phyloP scores from a whole-genome alignment of 805 yeast genomes.

The Candida sanyiensis region DNA sequence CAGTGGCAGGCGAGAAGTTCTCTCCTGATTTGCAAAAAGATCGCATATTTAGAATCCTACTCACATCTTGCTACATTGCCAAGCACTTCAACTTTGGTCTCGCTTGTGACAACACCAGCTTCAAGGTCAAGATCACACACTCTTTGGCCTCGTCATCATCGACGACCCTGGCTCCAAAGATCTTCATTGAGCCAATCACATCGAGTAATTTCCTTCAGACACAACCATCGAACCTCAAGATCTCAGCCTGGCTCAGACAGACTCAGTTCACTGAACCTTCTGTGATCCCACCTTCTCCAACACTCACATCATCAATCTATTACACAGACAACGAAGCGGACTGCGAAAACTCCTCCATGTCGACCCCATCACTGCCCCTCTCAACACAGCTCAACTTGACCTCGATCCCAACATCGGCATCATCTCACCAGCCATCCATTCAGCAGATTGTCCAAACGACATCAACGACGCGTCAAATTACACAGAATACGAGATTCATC shows the following conservation, averaged over 20 bases:
- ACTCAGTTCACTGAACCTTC: conserved; percentile 5
- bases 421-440: conserved; percentile 29
- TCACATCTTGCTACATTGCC: conserved; percentile 47
- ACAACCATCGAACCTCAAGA: conserved; percentile 9
- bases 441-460: conserved; percentile 8
- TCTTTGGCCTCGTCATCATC: conserved; percentile 2
- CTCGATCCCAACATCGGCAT: conserved; percentile 8
- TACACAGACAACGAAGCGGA: conserved; percentile 18
- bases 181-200: conserved; percentile 9
- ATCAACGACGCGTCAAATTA: conserved; percentile 11
- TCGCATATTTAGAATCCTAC: conserved; percentile 44
- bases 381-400: conserved; percentile 11
- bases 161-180: conserved; percentile 1
- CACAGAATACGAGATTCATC: conserved; percentile 43
- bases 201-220: conserved; percentile 8
- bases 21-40: conserved; percentile 38
- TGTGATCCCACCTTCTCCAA: conserved; percentile 15
- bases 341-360: conserved; percentile 15
- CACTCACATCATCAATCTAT: conserved; percentile 7
- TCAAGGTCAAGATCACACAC: conserved; percentile 14
- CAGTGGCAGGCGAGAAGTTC: conserved; percentile 54
- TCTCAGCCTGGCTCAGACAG: conserved; percentile 13
- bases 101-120: conserved; percentile 35
- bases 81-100: conserved; percentile 51
- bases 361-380: conserved; percentile 12